A percentile compares a stretch with the other conserved stretches of the same genome.
These are phyloP conservation scores for Escallonia rubra DNA, from an alignment of 129 eudicot species.

Conservation along the genomic window DNA sequence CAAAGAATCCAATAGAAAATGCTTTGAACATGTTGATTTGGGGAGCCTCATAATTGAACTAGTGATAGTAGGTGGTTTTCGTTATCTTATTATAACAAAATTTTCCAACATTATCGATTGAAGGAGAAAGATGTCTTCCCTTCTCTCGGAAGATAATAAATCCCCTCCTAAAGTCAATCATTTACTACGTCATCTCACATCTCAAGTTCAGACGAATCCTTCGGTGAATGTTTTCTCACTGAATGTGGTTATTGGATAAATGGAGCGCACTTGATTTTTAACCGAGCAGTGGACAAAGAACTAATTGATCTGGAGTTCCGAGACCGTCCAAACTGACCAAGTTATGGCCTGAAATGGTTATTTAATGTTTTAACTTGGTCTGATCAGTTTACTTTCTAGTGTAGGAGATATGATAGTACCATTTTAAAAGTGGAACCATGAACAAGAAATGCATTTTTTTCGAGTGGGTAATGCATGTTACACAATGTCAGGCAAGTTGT, in stretches of 20 bases:
- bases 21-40: too few relatives aligned
- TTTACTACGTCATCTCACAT: too few relatives aligned
- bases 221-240: background rate
- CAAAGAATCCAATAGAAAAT: too few relatives aligned
- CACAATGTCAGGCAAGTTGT: background rate
- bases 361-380: background rate
- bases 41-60: too few relatives aligned
- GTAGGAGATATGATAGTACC: slow-evolving; percentile 1
- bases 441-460: background rate
- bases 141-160: too few relatives aligned
- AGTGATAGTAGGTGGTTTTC: too few relatives aligned
- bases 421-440: background rate
- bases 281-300: slow-evolving; percentile 1
- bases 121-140: too few relatives aligned
- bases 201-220: too few relatives aligned
- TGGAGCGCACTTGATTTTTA: background rate
- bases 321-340: slow-evolving; percentile 18
- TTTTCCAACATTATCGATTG: too few relatives aligned
- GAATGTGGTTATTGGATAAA: background rate
- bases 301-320: slow-evolving; percentile 10
- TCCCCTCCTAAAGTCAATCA: too few relatives aligned
- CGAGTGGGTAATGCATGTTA: background rate
- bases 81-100: too few relatives aligned
- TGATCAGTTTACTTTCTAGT: background rate
- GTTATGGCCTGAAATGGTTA: slow-evolving; percentile 4